Base-by-base conservation (phyloP, 345 rosid species). In the Alliaria petiolata region DNA sequence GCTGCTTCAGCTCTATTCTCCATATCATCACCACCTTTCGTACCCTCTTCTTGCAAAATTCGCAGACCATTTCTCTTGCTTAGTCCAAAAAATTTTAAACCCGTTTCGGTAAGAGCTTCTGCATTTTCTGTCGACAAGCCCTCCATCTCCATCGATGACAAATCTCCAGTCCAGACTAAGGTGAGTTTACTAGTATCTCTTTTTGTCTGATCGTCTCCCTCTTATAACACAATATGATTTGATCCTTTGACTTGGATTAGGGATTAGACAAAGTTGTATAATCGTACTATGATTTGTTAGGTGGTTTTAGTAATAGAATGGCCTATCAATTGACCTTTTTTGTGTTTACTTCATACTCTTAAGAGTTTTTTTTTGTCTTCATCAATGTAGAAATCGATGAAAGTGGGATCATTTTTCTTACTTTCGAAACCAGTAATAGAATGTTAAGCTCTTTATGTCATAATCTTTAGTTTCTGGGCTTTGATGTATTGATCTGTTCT, bases 101-200 rank as follows among this genome's bases (percentile, higher is more conserved):
- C 85, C 70, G n/a, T 76, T 26, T 85, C 84, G 17, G 69, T 90
- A 52, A 81, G 68, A 81, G 96, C 93, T 71, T 80, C 93, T 40
- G 81, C 85, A 6, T 57, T 85, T 70, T 86, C 88, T 42, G 60
- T 81, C 35, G 84, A 78, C 62, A 71, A 76, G 53, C 65, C 90
- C 4, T 34, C 82, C 17, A 47, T 52, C 72, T 72, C 89, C 10
- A 67, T 78, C 38, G 76, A 78, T 28, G 84, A 82, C n/a, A 78
- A 74, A 58, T 57, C 72, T 1, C 17, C 81, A 22, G 40, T 65
- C 67, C 88, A 81, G 9, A 76, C 81, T 8, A 93, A 83, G 85
- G 98, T 89, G 17, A 67, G 39, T 33, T 52, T 35, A 17, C 25
- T 36, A 5, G 16, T 44, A n/a, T 26, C 39, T 51, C 5, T 1